Base-by-base conservation (phyloP, 31 red algal genomes). In the Endocladia muricata region DNA sequence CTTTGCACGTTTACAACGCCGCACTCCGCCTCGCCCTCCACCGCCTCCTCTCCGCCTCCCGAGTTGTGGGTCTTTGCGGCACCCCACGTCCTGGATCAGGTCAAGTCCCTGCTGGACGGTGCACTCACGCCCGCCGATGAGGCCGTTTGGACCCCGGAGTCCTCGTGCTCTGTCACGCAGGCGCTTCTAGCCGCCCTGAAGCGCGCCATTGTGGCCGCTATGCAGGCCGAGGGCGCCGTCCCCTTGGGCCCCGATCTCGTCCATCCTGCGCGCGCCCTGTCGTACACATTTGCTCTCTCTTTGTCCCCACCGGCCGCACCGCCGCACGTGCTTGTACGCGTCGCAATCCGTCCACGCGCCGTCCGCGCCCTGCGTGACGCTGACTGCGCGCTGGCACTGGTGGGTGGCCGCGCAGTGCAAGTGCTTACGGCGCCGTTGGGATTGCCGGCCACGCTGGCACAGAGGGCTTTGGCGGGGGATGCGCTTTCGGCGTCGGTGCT, bases 341-440 rank as follows among this genome's bases (percentile, higher is more conserved):
- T n/a, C n/a, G n/a, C n/a, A n/a, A n/a, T n/a, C n/a, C n/a, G n/a
- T n/a, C n/a, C n/a, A n/a, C n/a, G n/a, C n/a, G n/a, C n/a, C n/a
- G n/a, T n/a, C n/a, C n/a, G n/a, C n/a, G n/a, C n/a, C n/a, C n/a
- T n/a, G n/a, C n/a, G n/a, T n/a, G n/a, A n/a, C n/a, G n/a, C n/a
- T n/a, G n/a, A n/a, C n/a, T n/a, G n/a, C n/a, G n/a, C n/a, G n/a
- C n/a, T n/a, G n/a, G n/a, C n/a, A n/a, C n/a, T n/a, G n/a, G n/a
- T n/a, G n/a, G n/a, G n/a, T n/a, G n/a, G n/a, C n/a, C n/a, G n/a
- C n/a, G n/a, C n/a, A n/a, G n/a, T n/a, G n/a, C n/a, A n/a, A n/a
- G n/a, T n/a, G n/a, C n/a, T n/a, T n/a, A n/a, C n/a, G n/a, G 69
- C 87, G 37, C 87, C 87, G 21, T 38, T 90, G 25, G 78, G 87